phyloP scores from a whole-genome alignment of 768 basidiomycete genomes.

The Sarcodon sp. region DNA sequence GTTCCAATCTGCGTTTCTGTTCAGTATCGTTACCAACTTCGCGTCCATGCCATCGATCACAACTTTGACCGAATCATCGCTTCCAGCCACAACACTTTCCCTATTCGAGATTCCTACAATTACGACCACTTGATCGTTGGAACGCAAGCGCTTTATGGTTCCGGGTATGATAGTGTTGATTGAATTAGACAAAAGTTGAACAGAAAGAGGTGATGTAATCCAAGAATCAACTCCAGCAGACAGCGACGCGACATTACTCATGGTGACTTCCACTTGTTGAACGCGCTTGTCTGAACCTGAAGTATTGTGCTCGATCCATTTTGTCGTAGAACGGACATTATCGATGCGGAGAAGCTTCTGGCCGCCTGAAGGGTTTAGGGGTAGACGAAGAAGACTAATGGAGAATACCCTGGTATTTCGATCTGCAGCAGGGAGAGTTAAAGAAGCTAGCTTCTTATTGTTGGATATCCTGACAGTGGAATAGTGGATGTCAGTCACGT shows the following conservation, averaged over 20 bases:
- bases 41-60: constrained; percentile 21
- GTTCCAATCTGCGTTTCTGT: constrained; percentile 18
- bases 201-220: constrained; percentile 8
- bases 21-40: constrained; percentile 21
- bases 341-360: constrained; percentile 25
- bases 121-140: constrained; percentile 35
- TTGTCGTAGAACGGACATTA: constrained; percentile 28
- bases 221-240: constrained; percentile 20
- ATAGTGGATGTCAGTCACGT: constrained; percentile 30
- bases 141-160: constrained; percentile 29
- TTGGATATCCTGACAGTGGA: constrained; percentile 28
- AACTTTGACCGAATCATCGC: constrained; percentile 12
- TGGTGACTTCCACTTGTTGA: constrained; percentile 37
- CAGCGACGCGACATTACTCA: constrained; percentile 35
- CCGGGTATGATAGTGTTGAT: constrained; percentile 31
- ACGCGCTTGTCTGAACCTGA: constrained; percentile 15
- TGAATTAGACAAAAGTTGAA: constrained; percentile 5
- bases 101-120: constrained; percentile 28
- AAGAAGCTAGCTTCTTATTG: constrained; percentile 20
- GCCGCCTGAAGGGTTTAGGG: not conserved
- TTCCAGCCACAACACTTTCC: constrained; percentile 7
- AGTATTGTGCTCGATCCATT: constrained; percentile 33
- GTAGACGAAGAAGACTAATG: constrained; percentile 18
- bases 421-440: constrained; percentile 26
- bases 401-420: constrained; percentile 25